These are phyloP conservation scores for Ophiocordyceps robertsii DNA, from an alignment of 2,329 filamentous ascomycete species.

Conservation along the genomic window DNA sequence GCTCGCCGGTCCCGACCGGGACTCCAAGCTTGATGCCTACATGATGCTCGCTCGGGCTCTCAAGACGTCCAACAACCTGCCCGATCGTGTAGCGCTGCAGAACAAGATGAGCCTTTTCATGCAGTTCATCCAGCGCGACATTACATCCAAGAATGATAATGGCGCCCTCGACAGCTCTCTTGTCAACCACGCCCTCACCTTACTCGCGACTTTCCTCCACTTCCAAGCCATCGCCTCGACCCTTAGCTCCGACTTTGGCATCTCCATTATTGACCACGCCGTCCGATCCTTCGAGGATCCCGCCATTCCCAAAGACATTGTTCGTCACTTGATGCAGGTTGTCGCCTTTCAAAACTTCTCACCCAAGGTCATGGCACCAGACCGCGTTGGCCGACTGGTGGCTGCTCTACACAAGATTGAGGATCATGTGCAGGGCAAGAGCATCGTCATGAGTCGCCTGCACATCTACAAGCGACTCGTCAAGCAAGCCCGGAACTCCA, in stretches of 20 bases:
- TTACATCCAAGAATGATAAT: slow-evolving; percentile 45
- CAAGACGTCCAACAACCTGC: slow-evolving; percentile 70
- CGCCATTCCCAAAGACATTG: slow-evolving; percentile 59
- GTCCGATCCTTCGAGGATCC: slow-evolving; percentile 60
- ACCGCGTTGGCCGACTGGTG: slow-evolving; percentile 59
- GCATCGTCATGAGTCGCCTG: slow-evolving; percentile 63
- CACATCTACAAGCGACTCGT: slow-evolving; percentile 68
- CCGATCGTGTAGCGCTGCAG: slow-evolving; percentile 57
- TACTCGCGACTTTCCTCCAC: slow-evolving; percentile 66
- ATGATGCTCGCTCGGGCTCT: slow-evolving; percentile 63
- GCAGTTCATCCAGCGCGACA: slow-evolving; percentile 74
- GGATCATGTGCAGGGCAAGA: slow-evolving; percentile 63
- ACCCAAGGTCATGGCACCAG: slow-evolving; percentile 56
- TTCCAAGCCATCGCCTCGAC: slow-evolving; percentile 56
- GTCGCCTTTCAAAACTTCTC: slow-evolving; percentile 71
- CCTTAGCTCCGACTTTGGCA: slow-evolving; percentile 64
- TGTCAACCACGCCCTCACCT: slow-evolving; percentile 61
- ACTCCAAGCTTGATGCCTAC: slow-evolving; percentile 74
- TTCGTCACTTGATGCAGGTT: slow-evolving; percentile 68
- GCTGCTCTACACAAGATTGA: slow-evolving; percentile 59
- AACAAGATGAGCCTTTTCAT: slow-evolving; percentile 65
- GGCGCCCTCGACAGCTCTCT: slow-evolving; percentile 53
- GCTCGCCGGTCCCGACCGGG: slow-evolving; percentile 59
- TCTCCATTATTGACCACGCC: slow-evolving; percentile 69
- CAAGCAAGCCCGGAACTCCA: slow-evolving; percentile 53